Percentiles rank a stretch among this genome's conserved stretches.
Evolutionary conservation across 2,329 filamentous ascomycete genomes (phyloP).

Genomic region (Akanthomyces lecanii): DNA sequence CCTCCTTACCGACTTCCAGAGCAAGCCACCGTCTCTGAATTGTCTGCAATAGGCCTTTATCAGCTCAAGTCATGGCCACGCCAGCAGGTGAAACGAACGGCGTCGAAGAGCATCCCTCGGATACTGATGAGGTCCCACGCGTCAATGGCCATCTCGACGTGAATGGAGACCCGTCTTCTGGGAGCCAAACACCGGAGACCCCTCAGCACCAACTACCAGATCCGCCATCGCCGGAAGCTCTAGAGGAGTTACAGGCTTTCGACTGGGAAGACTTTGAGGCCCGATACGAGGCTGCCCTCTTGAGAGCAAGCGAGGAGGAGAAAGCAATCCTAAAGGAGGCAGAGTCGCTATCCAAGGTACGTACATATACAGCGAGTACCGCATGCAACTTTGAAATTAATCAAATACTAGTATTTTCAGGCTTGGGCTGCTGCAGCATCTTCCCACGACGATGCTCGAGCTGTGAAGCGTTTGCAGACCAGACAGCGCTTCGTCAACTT

Average conservation of each 20-base stretch:
- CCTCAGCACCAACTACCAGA: neutral
- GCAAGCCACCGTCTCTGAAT: neutral
- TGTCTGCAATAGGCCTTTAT: neutral
- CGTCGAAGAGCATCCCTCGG: neutral
- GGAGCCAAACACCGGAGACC: neutral
- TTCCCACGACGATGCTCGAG: slow-evolving; percentile 69
- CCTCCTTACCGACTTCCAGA: neutral
- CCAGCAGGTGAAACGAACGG: slow-evolving; percentile 8
- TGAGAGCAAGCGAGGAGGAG: slow-evolving; percentile 60
- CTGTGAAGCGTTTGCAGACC: slow-evolving; percentile 75
- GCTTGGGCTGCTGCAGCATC: slow-evolving; percentile 73
- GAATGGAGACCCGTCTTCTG: neutral
- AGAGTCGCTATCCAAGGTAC: slow-evolving; percentile 60
- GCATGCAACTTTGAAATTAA: neutral
- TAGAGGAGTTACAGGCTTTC: slow-evolving; percentile 38
- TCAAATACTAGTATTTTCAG: slow-evolving; percentile 62
- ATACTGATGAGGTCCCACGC: neutral
- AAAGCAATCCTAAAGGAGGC: slow-evolving; percentile 63
- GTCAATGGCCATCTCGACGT: slow-evolving; percentile 4
- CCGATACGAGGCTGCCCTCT: slow-evolving; percentile 63
- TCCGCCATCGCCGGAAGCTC: slow-evolving; percentile 1
- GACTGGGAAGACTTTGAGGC: slow-evolving; percentile 75
- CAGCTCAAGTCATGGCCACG: neutral
- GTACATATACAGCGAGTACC: slow-evolving; percentile 35
- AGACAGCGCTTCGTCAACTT: slow-evolving; percentile 71